Percentiles rank a stretch among this genome's conserved stretches.
These are phyloP conservation scores for Daldinia vernicosa DNA, from an alignment of 495 filamentous ascomycete genomes.

Conservation along the genomic window DNA sequence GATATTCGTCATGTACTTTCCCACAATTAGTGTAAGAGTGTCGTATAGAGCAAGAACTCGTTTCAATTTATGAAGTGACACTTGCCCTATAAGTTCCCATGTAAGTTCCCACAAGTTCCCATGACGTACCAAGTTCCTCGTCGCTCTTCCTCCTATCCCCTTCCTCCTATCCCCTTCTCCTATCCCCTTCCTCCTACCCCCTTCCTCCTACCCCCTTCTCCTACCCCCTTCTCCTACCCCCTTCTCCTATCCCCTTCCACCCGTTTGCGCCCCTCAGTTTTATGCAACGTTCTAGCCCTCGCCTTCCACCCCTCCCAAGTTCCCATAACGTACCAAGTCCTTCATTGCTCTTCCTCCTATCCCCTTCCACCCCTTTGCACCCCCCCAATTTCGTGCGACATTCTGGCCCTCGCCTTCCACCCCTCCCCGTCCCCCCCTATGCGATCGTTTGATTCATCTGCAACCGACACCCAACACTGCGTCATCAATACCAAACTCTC, in stretches of 20 bases:
- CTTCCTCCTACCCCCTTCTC: too few species aligned
- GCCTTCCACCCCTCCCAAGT: neutral
- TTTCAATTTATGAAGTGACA: neutral
- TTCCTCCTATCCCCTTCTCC: neutral
- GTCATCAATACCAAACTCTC: neutral
- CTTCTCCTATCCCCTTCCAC: too few species aligned
- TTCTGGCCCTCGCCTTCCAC: neutral
- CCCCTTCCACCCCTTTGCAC: neutral
- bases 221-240: too few species aligned
- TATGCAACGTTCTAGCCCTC: too few species aligned
- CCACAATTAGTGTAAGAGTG: neutral
- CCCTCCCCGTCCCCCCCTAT: neutral
- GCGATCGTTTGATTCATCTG: neutral
- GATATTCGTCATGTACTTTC: neutral
- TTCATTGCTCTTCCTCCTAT: neutral
- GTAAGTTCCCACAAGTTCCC: neutral
- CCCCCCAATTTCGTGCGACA: neutral
- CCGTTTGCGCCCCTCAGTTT: too few species aligned
- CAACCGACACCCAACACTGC: neutral
- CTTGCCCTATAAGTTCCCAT: neutral
- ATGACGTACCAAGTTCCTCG: neutral
- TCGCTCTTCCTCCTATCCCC: neutral
- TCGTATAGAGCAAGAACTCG: conserved; percentile 1
- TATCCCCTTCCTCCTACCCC: neutral
- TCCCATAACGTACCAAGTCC: too few species aligned